Conservation (phyloP, 2,329 filamentous ascomycete species). For the Trichoderma simmonsii region DNA sequence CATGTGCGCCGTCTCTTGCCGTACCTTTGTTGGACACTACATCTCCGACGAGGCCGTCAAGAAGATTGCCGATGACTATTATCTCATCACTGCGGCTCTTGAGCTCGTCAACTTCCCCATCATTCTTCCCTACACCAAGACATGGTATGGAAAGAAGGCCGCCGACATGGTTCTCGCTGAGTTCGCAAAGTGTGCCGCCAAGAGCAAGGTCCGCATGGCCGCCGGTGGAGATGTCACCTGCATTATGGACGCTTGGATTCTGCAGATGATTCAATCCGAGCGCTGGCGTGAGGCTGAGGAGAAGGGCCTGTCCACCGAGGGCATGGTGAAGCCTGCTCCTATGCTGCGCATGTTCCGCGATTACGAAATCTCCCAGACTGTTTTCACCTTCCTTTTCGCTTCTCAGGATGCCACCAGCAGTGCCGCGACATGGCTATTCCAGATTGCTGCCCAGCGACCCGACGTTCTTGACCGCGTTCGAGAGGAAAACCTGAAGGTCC, state of each 20-base stretch:
- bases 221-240: conserved; percentile 82
- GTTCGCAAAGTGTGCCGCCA: conserved; percentile 87
- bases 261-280: conserved; percentile 81
- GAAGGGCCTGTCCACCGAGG: conserved; percentile 64
- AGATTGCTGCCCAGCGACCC: conserved; percentile 89
- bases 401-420: conserved; percentile 96
- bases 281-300: conserved; percentile 76
- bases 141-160: conserved; percentile 96
- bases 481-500: conserved; percentile 78
- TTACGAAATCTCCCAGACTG: conserved; percentile 85
- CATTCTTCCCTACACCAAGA: conserved; percentile 91
- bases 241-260: conserved; percentile 94
- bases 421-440: conserved; percentile 92
- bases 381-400: conserved; percentile 96
- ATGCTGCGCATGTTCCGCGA: conserved; percentile 84
- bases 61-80: conserved; percentile 95
- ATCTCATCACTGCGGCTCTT: conserved; percentile 89
- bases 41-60: conserved; percentile 86
- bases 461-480: conserved; percentile 86
- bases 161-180: conserved; percentile 87
- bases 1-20: conserved; percentile 91
- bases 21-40: conserved; percentile 96
- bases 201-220: conserved; percentile 89
- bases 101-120: conserved; percentile 98
- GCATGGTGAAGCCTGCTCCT: conserved; percentile 75